Evolutionary conservation across 2,329 filamentous ascomycete genomes (phyloP), one percentile per base, ranked within the genome.

Genomic region (Aspergillus floridensis): DNA sequence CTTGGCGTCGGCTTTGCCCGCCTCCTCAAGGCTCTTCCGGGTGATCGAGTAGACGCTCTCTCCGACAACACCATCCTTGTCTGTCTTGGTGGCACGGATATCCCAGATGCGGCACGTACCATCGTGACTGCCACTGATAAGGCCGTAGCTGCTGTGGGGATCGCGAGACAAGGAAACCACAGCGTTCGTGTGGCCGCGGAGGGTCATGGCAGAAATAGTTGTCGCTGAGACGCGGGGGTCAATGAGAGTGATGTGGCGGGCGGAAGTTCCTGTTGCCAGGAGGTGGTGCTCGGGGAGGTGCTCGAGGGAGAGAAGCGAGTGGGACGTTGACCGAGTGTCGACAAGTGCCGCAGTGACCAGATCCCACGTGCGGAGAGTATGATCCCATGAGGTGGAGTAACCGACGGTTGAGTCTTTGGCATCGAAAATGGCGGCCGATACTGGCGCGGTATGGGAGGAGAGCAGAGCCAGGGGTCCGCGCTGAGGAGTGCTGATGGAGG

Each of bases 91-190:
- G 79, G 82, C 73, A 57, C 95, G 84, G 65, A 98, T 83, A 80
- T 99, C 95, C 95, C 95, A 99, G 52, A 99, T 87, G 54, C 92
- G 86, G 70, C 91, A 95, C 1, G 92, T 96, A 35, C 93, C 92
- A 75, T 99, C 95, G 75, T 96, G 91, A 49, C 89, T 90, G n/a
- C 86, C 93, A 32, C 90, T 95, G 0, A 93, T 91, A 8, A 99
- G 82, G n/a, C 89, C 87, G 77, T 93, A 91, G 63, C 88, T 86
- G 70, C 88, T 93, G 46, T 86, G 83, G 0, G 86, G 86, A 66
- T 86, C 83, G 11, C 78, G 77, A 12, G 83, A 81, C 44, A 89
- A 76, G n/a, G 79, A 78, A 2, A 86, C 83, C 11, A 89, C 83
- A 6, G 82, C 82, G 79, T 96, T 96, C 60, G 86, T 86, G 78